A percentile compares a stretch with the other conserved stretches of the same genome.
Conservation (phyloP, 2,329 filamentous ascomycete genomes). For the Fusarium virguliforme region DNA sequence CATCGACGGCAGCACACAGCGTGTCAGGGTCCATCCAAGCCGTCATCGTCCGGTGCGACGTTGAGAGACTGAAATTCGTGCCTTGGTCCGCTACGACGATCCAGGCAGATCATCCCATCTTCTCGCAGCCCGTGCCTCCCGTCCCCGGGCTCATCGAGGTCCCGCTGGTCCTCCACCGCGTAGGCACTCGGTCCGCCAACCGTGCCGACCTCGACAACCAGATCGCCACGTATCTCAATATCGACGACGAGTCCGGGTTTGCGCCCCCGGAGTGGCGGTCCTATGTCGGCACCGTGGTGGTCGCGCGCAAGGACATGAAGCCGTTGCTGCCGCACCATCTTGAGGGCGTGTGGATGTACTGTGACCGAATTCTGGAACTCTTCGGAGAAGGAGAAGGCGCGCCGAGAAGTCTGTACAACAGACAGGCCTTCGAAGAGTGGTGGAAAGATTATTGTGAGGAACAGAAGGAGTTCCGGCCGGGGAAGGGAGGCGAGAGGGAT, state of each 20-base stretch:
- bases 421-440: slow-evolving; percentile 25
- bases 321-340: slow-evolving; percentile 20
- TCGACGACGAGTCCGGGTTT: slow-evolving; percentile 18
- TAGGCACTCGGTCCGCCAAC: slow-evolving; percentile 20
- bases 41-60: slow-evolving; percentile 22
- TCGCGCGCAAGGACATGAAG: slow-evolving; percentile 30
- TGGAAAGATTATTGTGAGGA: slow-evolving; percentile 12
- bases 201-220: slow-evolving; percentile 25
- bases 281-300: slow-evolving; percentile 21
- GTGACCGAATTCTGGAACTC: slow-evolving; percentile 7
- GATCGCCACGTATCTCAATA: slow-evolving; percentile 15
- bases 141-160: slow-evolving; percentile 16
- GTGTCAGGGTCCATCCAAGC: slow-evolving; percentile 11
- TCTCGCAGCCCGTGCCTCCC: slow-evolving; percentile 14
- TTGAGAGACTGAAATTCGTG: slow-evolving; percentile 9
- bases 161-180: slow-evolving; percentile 22
- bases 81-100: slow-evolving; percentile 17
- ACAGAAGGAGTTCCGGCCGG: slow-evolving; percentile 3
- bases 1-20: background rate
- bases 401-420: slow-evolving; percentile 6
- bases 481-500: slow-evolving; percentile 22
- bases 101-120: slow-evolving; percentile 14
- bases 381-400: slow-evolving; percentile 13
- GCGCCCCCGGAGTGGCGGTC: slow-evolving; percentile 24
- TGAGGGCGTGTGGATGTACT: slow-evolving; percentile 9